phyloP scores from a whole-genome alignment of 1,284 basidiomycete genomes.

The Ceratobasidium sp. region DNA sequence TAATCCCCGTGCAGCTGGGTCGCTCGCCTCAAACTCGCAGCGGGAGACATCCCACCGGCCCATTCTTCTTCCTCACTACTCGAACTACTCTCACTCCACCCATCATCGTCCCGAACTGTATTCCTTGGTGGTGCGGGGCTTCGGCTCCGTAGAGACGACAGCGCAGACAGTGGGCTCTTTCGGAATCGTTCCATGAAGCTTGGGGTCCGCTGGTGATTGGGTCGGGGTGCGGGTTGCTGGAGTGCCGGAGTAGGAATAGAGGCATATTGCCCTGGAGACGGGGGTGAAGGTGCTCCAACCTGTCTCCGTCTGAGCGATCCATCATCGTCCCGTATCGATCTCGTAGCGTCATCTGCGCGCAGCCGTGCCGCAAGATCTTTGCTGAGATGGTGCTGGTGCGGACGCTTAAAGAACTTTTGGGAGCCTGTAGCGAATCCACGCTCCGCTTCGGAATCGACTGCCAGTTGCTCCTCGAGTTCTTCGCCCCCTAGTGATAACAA shows the following conservation, averaged over 20 bases:
- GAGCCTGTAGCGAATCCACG: slow-evolving; percentile 29
- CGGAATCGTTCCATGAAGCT: slow-evolving; percentile 39
- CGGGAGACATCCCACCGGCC: slow-evolving; percentile 31
- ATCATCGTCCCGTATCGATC: slow-evolving; percentile 1
- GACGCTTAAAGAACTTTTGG: slow-evolving; percentile 38
- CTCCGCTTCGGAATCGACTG: slow-evolving; percentile 39
- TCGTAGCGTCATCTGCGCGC: background rate
- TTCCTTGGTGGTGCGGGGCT: slow-evolving; percentile 26
- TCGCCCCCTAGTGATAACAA: background rate
- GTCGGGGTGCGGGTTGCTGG: slow-evolving; percentile 23
- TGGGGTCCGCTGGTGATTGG: slow-evolving; percentile 12
- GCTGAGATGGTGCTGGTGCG: slow-evolving; percentile 24
- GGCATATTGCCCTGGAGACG: slow-evolving; percentile 3
- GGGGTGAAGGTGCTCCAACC: background rate
- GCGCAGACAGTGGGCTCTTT: slow-evolving; percentile 32
- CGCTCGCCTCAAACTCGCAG: slow-evolving; percentile 26
- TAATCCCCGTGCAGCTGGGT: slow-evolving; percentile 13
- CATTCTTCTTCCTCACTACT: slow-evolving; percentile 36
- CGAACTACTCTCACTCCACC: slow-evolving; percentile 34
- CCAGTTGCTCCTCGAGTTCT: slow-evolving; percentile 22
- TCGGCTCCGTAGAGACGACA: slow-evolving; percentile 28
- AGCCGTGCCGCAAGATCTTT: slow-evolving; percentile 20
- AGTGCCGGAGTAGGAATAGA: background rate
- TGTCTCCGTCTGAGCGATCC: slow-evolving; percentile 16
- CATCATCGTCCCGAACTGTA: slow-evolving; percentile 37